Percentiles rank a stretch among this genome's conserved stretches.
Evolutionary conservation across 352 stramenopile genomes (phyloP).

Genomic region (Phytopythium mirpurense): DNA sequence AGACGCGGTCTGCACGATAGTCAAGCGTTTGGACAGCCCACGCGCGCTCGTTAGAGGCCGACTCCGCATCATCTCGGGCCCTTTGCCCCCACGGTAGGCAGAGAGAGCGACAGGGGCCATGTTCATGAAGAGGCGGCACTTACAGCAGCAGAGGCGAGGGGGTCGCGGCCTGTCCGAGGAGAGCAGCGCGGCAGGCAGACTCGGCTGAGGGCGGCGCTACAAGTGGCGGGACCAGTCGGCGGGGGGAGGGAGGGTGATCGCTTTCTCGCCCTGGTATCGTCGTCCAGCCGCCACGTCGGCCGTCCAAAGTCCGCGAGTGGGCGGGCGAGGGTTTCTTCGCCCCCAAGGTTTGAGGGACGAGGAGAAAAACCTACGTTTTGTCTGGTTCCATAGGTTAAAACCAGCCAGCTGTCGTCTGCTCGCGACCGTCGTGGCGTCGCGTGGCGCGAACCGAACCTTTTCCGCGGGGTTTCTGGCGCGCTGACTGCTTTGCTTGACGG

Average conservation of each 20-base stretch:
- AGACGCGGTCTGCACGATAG: not conserved
- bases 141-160: too few relatives aligned
- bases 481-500: not conserved
- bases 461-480: not conserved
- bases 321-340: conserved; percentile 3
- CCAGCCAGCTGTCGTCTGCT: conserved; percentile 2
- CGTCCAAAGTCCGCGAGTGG: conserved; percentile 7
- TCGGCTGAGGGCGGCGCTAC: not conserved
- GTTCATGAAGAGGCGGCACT: too few relatives aligned
- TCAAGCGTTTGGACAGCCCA: not conserved
- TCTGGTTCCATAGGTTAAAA: not conserved
- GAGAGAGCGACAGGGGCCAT: too few relatives aligned
- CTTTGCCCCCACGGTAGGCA: not conserved
- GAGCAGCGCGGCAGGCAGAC: not conserved
- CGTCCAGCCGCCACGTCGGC: conserved; percentile 7
- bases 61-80: not conserved
- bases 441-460: conserved; percentile 3
- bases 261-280: too few relatives aligned
- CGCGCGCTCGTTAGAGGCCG: not conserved
- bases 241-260: too few relatives aligned
- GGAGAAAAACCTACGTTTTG: conserved; percentile 2
- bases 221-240: not conserved
- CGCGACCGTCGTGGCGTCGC: conserved; percentile 3
- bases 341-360: not conserved
- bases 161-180: not conserved